Conservation (phyloP, 2,329 filamentous ascomycete species). For the Tolypocladium tropicale region DNA sequence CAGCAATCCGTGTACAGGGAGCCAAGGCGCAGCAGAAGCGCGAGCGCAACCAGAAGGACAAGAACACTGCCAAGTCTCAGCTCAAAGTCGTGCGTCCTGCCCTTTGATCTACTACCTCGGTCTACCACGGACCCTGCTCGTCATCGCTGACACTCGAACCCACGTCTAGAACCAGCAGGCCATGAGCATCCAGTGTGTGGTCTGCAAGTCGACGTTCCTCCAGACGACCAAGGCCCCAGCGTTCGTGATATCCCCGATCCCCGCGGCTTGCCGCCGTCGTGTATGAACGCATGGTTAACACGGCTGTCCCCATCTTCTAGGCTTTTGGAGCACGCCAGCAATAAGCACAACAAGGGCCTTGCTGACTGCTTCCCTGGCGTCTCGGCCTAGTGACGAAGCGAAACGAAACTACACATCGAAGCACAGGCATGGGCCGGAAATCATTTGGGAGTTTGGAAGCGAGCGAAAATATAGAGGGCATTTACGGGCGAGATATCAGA, state of each 20-base stretch:
- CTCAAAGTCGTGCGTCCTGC: slow-evolving; percentile 50
- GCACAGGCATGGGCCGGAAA: neutral
- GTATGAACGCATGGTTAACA: slow-evolving; percentile 1
- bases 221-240: slow-evolving; percentile 66
- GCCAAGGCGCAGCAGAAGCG: slow-evolving; percentile 62
- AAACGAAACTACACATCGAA: neutral
- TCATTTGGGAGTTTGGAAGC: slow-evolving; percentile 1
- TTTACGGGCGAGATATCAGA: neutral
- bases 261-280: too few species aligned
- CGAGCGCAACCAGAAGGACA: slow-evolving; percentile 58
- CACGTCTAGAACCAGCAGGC: slow-evolving; percentile 55
- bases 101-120: neutral
- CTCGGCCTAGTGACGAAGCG: slow-evolving; percentile 4
- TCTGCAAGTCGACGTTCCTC: slow-evolving; percentile 71
- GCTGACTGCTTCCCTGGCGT: slow-evolving; percentile 58
- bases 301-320: slow-evolving; percentile 21
- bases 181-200: slow-evolving; percentile 65
- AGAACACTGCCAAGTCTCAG: slow-evolving; percentile 51
- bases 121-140: neutral
- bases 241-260: slow-evolving; percentile 30
- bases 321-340: slow-evolving; percentile 59
- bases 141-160: slow-evolving; percentile 6
- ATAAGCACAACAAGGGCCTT: slow-evolving; percentile 67
- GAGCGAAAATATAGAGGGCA: neutral
- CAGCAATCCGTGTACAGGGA: slow-evolving; percentile 30